These are phyloP conservation scores for Eucalyptus microcorys DNA, from an alignment of 345 rosid genomes.

Conservation along the genomic window DNA sequence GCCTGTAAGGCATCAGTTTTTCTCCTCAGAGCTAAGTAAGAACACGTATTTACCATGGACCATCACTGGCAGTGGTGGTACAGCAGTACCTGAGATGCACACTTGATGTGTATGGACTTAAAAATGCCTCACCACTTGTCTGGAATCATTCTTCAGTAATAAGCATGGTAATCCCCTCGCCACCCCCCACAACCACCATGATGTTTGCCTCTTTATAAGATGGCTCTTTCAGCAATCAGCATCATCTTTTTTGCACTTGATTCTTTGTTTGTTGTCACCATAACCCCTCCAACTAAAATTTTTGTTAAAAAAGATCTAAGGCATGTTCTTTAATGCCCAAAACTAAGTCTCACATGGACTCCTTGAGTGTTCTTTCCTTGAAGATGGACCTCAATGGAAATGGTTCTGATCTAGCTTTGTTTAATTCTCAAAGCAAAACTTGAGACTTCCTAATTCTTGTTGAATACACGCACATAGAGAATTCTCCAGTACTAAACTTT, in stretches of 20 bases:
- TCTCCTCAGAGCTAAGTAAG: neutral
- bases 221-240: neutral
- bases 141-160: neutral
- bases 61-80: neutral
- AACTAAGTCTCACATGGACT: neutral
- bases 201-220: neutral
- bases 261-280: neutral
- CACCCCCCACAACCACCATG: neutral
- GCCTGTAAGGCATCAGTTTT: neutral
- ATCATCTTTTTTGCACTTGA: neutral
- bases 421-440: neutral
- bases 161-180: neutral
- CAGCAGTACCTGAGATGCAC: neutral
- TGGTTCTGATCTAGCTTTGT: neutral
- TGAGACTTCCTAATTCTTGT: neutral
- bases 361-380: neutral
- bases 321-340: neutral
- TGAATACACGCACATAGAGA: neutral
- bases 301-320: neutral
- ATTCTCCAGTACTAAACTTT: neutral
- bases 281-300: neutral
- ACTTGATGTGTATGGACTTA: neutral
- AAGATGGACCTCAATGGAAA: neutral
- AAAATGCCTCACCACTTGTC: neutral
- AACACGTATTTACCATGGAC: neutral